Base-by-base conservation (phyloP, 2,329 filamentous ascomycete genomes). In the Echinosphaeria canescens region DNA sequence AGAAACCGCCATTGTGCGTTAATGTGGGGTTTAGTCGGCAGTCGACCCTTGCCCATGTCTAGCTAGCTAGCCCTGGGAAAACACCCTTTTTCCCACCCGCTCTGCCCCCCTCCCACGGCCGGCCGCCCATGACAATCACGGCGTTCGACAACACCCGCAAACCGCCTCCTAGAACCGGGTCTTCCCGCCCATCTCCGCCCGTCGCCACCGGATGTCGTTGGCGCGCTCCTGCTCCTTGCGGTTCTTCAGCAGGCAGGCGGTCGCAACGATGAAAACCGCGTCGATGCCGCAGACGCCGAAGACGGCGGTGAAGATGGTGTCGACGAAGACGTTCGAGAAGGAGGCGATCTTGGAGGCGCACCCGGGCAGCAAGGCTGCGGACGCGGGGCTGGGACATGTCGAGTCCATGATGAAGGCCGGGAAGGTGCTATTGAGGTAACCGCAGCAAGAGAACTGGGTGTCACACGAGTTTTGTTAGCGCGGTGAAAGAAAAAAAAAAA, bases 261-360 rank as follows among this genome's bases (percentile, higher is more conserved):
- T 69, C 36, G 67, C 64, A 29, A 85, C 53, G 36, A 85, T 51
- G 26, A 85, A 54, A 27, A 79, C 41, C 23, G 61, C 62, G 41
- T 82, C 70, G 34, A 80, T 45, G 30, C 59, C 76, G 33, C 84
- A 76, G 45, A 85, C 69, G 33, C 75, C 79, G 44, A 88, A 88
- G 29, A 75, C 58, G 14, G 67, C 68, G 2, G 79, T 88, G 47
- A 85, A 88, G 42, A 85, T 67, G 29, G 68, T 50, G 48, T 82
- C 75, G 34, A 85, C 53, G 40, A 74, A 76, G 30, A 54, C 51
- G 47, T 81, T 82, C 31, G 71, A 61, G 39, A 74, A 81, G 28
- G 53, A 61, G 14, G 64, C 62, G 37, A 88, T 69, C 2, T 70
- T 60, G 2, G 60, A 55, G 11, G 75, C 61, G 43, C 79, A 88